A percentile compares a stretch with the other conserved stretches of the same genome.
Evolutionary conservation across 2,329 filamentous ascomycete species (phyloP).

Genomic region (Microdochium trichocladiopsis): DNA sequence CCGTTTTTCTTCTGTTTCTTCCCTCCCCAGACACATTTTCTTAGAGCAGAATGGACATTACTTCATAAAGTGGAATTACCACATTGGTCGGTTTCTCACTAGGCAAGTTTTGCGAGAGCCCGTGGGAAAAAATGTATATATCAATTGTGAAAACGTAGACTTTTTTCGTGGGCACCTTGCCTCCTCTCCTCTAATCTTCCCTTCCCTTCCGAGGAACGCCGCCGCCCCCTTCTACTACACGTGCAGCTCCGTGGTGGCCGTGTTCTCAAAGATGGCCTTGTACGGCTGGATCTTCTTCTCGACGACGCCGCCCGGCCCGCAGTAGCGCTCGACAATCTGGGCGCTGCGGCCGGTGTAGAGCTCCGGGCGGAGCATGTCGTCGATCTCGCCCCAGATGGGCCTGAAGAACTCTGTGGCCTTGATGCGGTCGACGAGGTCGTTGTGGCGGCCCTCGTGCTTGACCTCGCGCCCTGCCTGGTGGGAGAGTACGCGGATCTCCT

Average conservation of each 20-base stretch:
- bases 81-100: too few relatives aligned
- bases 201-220: too few relatives aligned
- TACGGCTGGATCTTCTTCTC: constrained; percentile 31
- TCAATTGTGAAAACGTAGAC: too few relatives aligned
- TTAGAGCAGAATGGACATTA: too few relatives aligned
- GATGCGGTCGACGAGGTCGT: constrained; percentile 75
- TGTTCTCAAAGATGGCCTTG: not conserved
- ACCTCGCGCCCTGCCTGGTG: constrained; percentile 62
- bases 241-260: not conserved
- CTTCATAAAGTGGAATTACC: too few relatives aligned
- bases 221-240: too few relatives aligned
- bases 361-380: constrained; percentile 55
- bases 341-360: constrained; percentile 36
- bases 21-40: too few relatives aligned
- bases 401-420: constrained; percentile 64
- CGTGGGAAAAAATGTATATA: too few relatives aligned
- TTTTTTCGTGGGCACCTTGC: too few relatives aligned
- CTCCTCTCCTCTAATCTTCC: too few relatives aligned
- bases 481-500: constrained; percentile 73
- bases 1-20: too few relatives aligned
- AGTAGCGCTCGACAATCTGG: constrained; percentile 38
- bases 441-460: constrained; percentile 54
- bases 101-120: too few relatives aligned
- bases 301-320: constrained; percentile 28
- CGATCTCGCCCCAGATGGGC: constrained; percentile 59